Conservation (phyloP, 768 basidiomycete genomes). For the Mycena epipterygia region DNA sequence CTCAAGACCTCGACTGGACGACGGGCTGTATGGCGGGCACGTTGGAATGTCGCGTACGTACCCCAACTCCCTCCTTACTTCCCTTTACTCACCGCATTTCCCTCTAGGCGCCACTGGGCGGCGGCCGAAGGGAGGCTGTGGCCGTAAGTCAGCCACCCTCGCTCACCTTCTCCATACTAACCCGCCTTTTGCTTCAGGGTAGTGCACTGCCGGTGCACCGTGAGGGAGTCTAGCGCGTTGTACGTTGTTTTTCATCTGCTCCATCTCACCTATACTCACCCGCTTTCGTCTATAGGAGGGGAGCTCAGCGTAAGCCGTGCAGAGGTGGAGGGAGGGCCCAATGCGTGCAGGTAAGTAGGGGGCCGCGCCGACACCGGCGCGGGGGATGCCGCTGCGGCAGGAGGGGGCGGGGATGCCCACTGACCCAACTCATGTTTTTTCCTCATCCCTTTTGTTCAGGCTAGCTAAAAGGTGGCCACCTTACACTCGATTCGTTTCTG, state of each 20-base stretch:
- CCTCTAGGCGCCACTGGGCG: too few species aligned
- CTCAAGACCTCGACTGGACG: too few species aligned
- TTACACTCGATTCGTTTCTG: too few species aligned
- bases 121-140: too few species aligned
- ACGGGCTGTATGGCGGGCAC: too few species aligned
- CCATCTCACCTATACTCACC: neutral
- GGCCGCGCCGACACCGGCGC: neutral
- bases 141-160: neutral
- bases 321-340: neutral
- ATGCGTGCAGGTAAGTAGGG: neutral
- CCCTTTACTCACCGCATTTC: too few species aligned
- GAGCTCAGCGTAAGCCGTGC: neutral
- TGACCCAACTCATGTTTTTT: too few species aligned
- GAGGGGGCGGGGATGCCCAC: neutral
- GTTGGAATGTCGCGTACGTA: too few species aligned
- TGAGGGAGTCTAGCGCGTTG: neutral
- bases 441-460: too few species aligned
- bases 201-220: neutral
- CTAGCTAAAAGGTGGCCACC: too few species aligned
- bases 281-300: neutral
- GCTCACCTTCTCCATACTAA: neutral
- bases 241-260: neutral
- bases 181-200: neutral
- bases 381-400: too few species aligned
- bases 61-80: too few species aligned